Evolutionary conservation across 2,329 filamentous ascomycete genomes (phyloP).

Genomic region (Penicillium sp.): DNA sequence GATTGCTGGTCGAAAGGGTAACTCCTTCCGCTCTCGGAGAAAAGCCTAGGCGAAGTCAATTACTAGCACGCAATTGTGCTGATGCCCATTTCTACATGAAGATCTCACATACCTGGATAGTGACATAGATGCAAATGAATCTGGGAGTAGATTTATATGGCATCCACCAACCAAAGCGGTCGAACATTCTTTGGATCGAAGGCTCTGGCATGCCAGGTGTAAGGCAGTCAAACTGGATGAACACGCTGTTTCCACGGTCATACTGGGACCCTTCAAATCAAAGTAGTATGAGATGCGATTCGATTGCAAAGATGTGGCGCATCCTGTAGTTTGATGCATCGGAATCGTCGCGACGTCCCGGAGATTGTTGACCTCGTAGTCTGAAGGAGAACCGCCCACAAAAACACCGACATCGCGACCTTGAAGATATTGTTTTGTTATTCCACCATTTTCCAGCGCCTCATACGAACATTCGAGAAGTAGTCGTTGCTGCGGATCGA

Average conservation of each 20-base stretch:
- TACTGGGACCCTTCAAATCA: conserved; percentile 34
- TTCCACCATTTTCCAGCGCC: conserved; percentile 34
- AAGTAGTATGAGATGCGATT: conserved; percentile 39
- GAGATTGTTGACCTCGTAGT: conserved; percentile 31
- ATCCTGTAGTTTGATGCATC: conserved; percentile 31
- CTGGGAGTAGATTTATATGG: conserved; percentile 33
- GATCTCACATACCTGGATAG: conserved; percentile 20
- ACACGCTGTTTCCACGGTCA: conserved; percentile 37
- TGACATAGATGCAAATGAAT: conserved; percentile 31
- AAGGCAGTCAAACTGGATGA: conserved; percentile 34
- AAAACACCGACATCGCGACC: conserved; percentile 30
- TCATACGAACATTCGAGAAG: conserved; percentile 35
- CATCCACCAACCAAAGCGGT: conserved; percentile 34
- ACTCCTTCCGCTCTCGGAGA: conserved; percentile 31
- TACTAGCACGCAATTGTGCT: not conserved
- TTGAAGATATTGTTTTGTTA: conserved; percentile 26
- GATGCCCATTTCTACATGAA: not conserved
- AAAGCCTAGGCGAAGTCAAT: conserved; percentile 16
- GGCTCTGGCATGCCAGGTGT: conserved; percentile 31
- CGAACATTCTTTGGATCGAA: conserved; percentile 31
- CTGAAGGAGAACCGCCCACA: conserved; percentile 27
- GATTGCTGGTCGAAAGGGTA: conserved; percentile 30
- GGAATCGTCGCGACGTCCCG: conserved; percentile 28
- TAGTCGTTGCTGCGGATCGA: conserved; percentile 35
- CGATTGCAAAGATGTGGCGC: conserved; percentile 28